These are phyloP conservation scores for Phytophthora meadii DNA, from an alignment of 352 stramenopile genomes.

Conservation along the genomic window DNA sequence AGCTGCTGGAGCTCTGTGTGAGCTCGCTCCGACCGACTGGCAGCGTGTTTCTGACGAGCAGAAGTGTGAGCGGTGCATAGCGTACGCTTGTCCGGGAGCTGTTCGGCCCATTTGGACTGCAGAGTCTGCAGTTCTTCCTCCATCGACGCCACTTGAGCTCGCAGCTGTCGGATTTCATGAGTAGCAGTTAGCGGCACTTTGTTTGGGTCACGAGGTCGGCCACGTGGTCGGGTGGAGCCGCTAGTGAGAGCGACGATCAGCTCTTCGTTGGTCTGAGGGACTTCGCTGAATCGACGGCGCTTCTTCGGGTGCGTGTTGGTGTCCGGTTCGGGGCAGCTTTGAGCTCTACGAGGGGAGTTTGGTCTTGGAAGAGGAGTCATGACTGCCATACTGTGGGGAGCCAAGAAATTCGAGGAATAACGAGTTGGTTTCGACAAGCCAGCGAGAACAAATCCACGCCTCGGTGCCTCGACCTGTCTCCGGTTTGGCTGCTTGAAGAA, in stretches of 20 bases:
- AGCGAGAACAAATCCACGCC: slow-evolving; percentile 14
- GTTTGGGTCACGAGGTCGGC: slow-evolving; percentile 16
- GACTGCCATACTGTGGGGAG: neutral
- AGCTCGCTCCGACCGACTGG: slow-evolving; percentile 8
- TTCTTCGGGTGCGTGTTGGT: slow-evolving; percentile 6
- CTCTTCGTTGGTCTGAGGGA: slow-evolving; percentile 23
- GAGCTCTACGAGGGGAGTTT: slow-evolving; percentile 8
- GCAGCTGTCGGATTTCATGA: slow-evolving; percentile 39
- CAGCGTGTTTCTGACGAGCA: slow-evolving; percentile 30
- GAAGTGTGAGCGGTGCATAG: slow-evolving; percentile 18
- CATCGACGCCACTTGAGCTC: slow-evolving; percentile 40
- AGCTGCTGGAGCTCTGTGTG: slow-evolving; percentile 35
- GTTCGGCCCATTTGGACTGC: slow-evolving; percentile 28
- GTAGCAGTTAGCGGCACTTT: slow-evolving; percentile 23
- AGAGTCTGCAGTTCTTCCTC: slow-evolving; percentile 36
- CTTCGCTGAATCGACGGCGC: slow-evolving; percentile 18
- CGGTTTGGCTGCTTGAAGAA: slow-evolving; percentile 22
- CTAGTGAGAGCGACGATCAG: slow-evolving; percentile 13
- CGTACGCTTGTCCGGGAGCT: slow-evolving; percentile 26
- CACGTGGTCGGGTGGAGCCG: neutral
- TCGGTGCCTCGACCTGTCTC: slow-evolving; percentile 7
- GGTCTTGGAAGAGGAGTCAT: slow-evolving; percentile 5
- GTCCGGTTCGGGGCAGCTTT: slow-evolving; percentile 13
- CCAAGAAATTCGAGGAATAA: slow-evolving; percentile 4
- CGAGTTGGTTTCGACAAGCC: slow-evolving; percentile 5